A percentile compares a stretch with the other conserved stretches of the same genome.
Evolutionary conservation across 2,329 filamentous ascomycete genomes (phyloP).

Genomic region (Curvularia sp.): DNA sequence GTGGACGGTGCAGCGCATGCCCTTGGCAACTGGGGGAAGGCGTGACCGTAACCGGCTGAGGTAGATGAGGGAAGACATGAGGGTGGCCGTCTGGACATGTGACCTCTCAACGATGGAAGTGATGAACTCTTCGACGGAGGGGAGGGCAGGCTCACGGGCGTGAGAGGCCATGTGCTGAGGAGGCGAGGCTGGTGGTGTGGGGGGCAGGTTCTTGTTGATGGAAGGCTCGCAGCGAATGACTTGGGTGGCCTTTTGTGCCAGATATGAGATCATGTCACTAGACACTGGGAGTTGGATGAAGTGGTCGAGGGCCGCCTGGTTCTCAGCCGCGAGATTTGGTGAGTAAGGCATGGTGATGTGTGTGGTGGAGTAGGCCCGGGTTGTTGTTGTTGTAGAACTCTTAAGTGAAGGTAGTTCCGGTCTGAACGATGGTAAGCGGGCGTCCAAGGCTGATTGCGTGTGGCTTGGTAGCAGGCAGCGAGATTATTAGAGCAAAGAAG

Average conservation of each 20-base stretch:
- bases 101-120: constrained; percentile 87
- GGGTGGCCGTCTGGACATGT: constrained; percentile 94
- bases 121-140: constrained; percentile 89
- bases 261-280: constrained; percentile 77
- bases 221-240: constrained; percentile 78
- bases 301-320: constrained; percentile 77
- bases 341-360: constrained; percentile 54
- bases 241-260: constrained; percentile 74
- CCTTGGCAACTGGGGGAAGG: constrained; percentile 92
- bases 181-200: constrained; percentile 66
- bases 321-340: constrained; percentile 57
- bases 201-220: constrained; percentile 59
- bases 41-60: constrained; percentile 81
- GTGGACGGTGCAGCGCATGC: constrained; percentile 94
- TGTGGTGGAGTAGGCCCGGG: constrained; percentile 14
- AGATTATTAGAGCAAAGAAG: constrained; percentile 34
- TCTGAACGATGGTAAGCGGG: constrained; percentile 41
- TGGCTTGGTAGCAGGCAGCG: constrained; percentile 37
- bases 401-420: constrained; percentile 23
- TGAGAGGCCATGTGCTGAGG: constrained; percentile 57
- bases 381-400: constrained; percentile 20
- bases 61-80: constrained; percentile 97
- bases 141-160: constrained; percentile 64
- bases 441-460: constrained; percentile 42
- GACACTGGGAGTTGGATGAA: constrained; percentile 81